Conservation (phyloP, 148 eudicot species). For the Rheum nobile region DNA sequence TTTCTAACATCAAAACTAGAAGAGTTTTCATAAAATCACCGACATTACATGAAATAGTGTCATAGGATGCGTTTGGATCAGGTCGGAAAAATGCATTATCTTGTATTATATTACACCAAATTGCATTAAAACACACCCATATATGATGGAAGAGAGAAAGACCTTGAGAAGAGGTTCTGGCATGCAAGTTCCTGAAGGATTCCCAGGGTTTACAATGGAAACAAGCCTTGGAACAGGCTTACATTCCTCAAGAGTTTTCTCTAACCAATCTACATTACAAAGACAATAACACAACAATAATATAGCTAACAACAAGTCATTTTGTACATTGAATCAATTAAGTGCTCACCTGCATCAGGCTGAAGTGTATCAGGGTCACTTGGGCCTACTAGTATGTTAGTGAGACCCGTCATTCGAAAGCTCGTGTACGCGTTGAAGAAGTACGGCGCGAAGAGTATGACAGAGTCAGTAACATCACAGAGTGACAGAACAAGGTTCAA, state of each 20-base stretch:
- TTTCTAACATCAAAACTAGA: background rate
- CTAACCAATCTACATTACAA: constrained; percentile 19
- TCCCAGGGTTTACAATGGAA: constrained; percentile 25
- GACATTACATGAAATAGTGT: background rate
- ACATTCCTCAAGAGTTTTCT: constrained; percentile 15
- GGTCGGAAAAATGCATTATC: too few species aligned
- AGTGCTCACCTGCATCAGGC: constrained; percentile 22
- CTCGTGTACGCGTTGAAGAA: constrained; percentile 28
- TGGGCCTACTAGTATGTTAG: constrained; percentile 24
- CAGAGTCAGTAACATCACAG: constrained; percentile 22
- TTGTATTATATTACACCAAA: too few species aligned
- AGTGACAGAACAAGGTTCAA: constrained; percentile 24
- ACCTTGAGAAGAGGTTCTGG: constrained; percentile 21
- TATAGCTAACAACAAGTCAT: background rate
- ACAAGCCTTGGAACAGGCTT: constrained; percentile 21
- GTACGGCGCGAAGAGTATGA: constrained; percentile 30
- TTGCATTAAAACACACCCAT: background rate
- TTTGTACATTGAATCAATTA: background rate
- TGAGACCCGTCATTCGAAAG: constrained; percentile 25
- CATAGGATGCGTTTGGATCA: too few species aligned
- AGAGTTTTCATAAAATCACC: background rate
- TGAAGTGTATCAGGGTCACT: constrained; percentile 22
- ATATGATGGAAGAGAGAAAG: too few species aligned
- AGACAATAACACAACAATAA: background rate
- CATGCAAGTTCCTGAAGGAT: constrained; percentile 25